Evolutionary conservation across 805 yeast genomes (phyloP), one percentile per base, ranked within the genome.

Genomic region (Lipomyces yamanashiensis): DNA sequence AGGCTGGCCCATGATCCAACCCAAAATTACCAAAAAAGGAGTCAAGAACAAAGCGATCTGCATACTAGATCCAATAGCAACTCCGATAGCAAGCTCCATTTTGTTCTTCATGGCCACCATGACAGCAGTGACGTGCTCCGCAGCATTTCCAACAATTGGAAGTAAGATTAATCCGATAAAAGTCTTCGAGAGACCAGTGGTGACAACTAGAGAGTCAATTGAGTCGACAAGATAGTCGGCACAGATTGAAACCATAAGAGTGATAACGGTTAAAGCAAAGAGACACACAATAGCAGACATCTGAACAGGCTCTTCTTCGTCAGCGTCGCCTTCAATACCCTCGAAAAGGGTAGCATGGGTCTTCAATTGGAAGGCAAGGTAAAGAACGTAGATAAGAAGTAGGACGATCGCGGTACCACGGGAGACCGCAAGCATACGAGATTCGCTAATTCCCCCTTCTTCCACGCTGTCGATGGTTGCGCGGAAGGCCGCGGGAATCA

Each of bases 61-160:
- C 76, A 95, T 84, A 2, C 97, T 91, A 0, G 96, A 89, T 21
- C 99, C 99, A 64, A 95, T 87, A 1, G 99, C 98, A 53, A 95
- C 98, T 63, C 97, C 96, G 70, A 95, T 84, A 13, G 99, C 98
- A 64, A 95, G 83, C 75, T 95, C 98, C 97, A 95, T 95, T 78
- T 95, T 95, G 77, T 95, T 90, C 78, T 92, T 92, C 83, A 87
- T 85, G 23, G 99, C 98, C 54, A 95, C 98, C 66, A 91, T 84
- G 43, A 95, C 88, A 2, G 98, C 97, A 19, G 99, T 95, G 58
- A 91, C 98, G 76, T 95, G 99, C 77, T 95, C 99, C 12, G 98
- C 98, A 2, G 99, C 99, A 73, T 95, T 95, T 61, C 98, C 99
- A 34, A 95, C 98, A 67, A 95, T 93, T 47, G 99, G 99, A 67